Conservation (phyloP, 306 rosid genomes). For the Argentina anserina region DNA sequence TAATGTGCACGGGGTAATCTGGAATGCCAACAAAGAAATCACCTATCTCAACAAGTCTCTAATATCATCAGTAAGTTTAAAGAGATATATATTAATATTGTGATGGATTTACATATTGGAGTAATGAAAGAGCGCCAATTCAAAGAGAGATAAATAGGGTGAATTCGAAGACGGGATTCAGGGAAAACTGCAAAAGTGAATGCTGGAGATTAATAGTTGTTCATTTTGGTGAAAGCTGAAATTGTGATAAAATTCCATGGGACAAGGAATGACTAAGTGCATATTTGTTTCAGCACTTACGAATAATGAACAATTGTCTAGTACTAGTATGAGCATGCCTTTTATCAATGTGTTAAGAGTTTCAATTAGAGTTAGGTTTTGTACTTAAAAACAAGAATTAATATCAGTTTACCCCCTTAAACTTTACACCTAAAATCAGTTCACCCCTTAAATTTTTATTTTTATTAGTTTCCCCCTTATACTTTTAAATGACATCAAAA, state of each 20-base stretch:
- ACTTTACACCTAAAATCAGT: too few species aligned
- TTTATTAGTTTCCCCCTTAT: too few species aligned
- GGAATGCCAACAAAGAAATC: not conserved
- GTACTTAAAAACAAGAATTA: not conserved
- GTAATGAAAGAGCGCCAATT: not conserved
- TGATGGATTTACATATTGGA: not conserved
- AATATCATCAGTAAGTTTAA: not conserved
- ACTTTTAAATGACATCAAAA: too few species aligned
- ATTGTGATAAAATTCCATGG: not conserved
- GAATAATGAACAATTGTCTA: too few species aligned
- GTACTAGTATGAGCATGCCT: too few species aligned
- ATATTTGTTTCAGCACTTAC: too few species aligned
- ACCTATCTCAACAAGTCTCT: not conserved
- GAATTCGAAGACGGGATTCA: not conserved
- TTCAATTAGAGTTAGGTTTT: not conserved
- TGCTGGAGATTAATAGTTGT: not conserved
- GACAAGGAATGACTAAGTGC: slow-evolving; percentile 1
- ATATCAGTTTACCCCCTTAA: too few species aligned
- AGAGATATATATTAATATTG: not conserved
- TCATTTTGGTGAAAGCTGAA: not conserved
- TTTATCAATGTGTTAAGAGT: not conserved
- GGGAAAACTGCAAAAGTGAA: not conserved
- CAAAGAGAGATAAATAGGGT: not conserved
- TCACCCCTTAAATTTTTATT: too few species aligned
- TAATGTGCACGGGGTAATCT: not conserved